phyloP scores from a whole-genome alignment of 2,329 filamentous ascomycete genomes.

The Kalaharituber pfeilii region DNA sequence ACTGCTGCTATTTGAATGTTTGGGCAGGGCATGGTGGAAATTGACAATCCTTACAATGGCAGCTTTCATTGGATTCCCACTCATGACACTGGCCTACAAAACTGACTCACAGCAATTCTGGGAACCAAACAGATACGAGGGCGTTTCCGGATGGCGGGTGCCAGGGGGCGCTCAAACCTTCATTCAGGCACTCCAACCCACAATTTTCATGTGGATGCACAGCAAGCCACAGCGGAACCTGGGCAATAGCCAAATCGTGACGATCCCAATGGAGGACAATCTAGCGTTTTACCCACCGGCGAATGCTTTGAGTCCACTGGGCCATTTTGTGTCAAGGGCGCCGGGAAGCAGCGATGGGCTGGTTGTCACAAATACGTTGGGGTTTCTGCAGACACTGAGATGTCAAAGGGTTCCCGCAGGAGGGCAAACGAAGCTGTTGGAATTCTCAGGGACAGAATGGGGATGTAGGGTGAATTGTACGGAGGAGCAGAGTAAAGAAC shows the following conservation, averaged over 20 bases:
- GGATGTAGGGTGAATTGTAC: slow-evolving; percentile 5
- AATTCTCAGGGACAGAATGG: slow-evolving; percentile 7
- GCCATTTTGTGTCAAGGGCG: slow-evolving; percentile 11
- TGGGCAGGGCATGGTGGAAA: slow-evolving; percentile 1
- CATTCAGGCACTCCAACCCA: slow-evolving; percentile 1
- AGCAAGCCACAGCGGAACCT: slow-evolving; percentile 11
- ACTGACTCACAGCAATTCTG: slow-evolving; percentile 11
- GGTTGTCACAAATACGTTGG: slow-evolving; percentile 11
- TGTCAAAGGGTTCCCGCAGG: slow-evolving; percentile 6
- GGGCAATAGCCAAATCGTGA: slow-evolving; percentile 3
- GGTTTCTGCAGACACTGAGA: slow-evolving; percentile 8
- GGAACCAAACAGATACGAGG: slow-evolving; percentile 7
- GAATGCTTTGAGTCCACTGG: slow-evolving; percentile 5
- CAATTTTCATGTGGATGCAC: slow-evolving; percentile 9
- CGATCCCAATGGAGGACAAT: slow-evolving; percentile 5
- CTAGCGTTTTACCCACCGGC: slow-evolving; percentile 13
- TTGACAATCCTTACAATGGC: slow-evolving; percentile 10
- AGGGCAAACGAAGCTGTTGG: slow-evolving; percentile 5
- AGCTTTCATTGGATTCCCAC: slow-evolving; percentile 11
- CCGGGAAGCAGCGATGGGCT: slow-evolving; percentile 6
- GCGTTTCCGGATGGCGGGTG: slow-evolving; percentile 6
- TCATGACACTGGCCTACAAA: slow-evolving; percentile 11
- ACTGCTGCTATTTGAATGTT: neutral
- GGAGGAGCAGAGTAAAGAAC: slow-evolving; percentile 4
- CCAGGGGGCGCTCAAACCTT: slow-evolving; percentile 2